Evolutionary conservation across 1,284 basidiomycete species (phyloP).

Genomic region (Boletus smithii): DNA sequence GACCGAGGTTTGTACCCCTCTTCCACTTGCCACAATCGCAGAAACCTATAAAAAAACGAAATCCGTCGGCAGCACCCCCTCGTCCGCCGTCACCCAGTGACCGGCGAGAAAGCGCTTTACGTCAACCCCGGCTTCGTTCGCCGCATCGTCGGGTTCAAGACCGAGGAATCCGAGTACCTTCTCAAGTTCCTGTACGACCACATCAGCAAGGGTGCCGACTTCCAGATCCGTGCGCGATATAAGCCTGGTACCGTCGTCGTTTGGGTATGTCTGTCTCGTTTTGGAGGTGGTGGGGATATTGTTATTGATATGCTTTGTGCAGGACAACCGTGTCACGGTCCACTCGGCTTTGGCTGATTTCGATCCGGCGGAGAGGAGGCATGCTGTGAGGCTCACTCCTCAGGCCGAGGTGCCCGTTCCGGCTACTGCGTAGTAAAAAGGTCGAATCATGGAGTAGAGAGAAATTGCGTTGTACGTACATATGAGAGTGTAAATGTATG

Average conservation of each 20-base stretch:
- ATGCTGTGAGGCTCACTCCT: constrained; percentile 52
- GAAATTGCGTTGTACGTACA: background rate
- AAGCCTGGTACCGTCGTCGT: constrained; percentile 46
- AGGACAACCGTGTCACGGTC: constrained; percentile 53
- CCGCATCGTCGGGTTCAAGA: constrained; percentile 64
- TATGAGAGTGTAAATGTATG: too few species aligned
- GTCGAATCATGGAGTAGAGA: background rate
- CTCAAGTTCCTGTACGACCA: constrained; percentile 61
- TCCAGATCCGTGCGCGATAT: constrained; percentile 45
- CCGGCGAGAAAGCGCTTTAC: constrained; percentile 64
- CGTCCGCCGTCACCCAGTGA: constrained; percentile 61
- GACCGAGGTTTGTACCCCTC: constrained; percentile 38
- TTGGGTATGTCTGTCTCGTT: constrained; percentile 38
- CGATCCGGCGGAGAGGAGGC: constrained; percentile 39
- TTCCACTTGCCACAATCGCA: background rate
- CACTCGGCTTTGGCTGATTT: constrained; percentile 51
- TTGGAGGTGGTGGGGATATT: background rate
- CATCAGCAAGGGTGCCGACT: constrained; percentile 45
- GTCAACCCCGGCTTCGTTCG: constrained; percentile 62
- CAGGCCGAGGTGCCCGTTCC: constrained; percentile 51
- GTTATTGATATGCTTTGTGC: background rate
- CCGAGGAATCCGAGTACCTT: constrained; percentile 64
- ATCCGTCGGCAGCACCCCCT: constrained; percentile 40
- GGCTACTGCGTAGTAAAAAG: constrained; percentile 15
- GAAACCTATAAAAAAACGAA: background rate